A percentile compares a stretch with the other conserved stretches of the same genome.
Evolutionary conservation across 192 early-diverging fungal species (phyloP).

Genomic region (Entomortierella chlamydospora): DNA sequence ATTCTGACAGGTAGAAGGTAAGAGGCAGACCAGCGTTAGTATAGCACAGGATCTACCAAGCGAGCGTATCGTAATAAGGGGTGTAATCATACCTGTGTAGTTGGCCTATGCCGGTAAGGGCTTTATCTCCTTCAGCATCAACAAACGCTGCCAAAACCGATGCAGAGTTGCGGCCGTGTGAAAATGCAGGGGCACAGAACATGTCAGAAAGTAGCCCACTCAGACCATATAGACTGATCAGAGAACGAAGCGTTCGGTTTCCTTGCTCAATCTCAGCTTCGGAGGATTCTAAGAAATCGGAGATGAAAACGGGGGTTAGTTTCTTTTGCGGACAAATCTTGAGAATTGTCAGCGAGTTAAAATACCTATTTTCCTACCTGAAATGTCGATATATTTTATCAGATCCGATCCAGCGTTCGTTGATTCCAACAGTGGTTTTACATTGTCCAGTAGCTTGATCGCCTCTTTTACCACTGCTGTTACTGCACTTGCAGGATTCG

Average conservation of each 20-base stretch:
- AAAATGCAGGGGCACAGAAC: constrained; percentile 72
- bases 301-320: constrained; percentile 1
- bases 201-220: constrained; percentile 76
- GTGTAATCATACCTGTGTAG: constrained; percentile 63
- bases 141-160: constrained; percentile 72
- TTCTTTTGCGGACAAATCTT: neutral
- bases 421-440: constrained; percentile 59
- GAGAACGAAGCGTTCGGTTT: constrained; percentile 62
- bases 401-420: constrained; percentile 52
- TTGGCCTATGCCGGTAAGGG: constrained; percentile 64
- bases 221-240: constrained; percentile 72
- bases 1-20: constrained; percentile 31
- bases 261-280: constrained; percentile 56
- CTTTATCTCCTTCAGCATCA: constrained; percentile 57
- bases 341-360: neutral
- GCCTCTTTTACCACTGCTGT: constrained; percentile 64
- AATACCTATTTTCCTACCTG: constrained; percentile 52
- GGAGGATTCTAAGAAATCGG: constrained; percentile 49
- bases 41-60: no score
- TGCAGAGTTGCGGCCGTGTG: constrained; percentile 70
- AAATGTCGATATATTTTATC: constrained; percentile 69
- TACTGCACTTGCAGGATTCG: constrained; percentile 64
- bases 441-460: constrained; percentile 53
- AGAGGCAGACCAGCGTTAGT: neutral
- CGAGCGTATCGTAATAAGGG: no score